Base-by-base conservation (phyloP, 2,329 filamentous ascomycete species). In the Aspergillus tamarii region DNA sequence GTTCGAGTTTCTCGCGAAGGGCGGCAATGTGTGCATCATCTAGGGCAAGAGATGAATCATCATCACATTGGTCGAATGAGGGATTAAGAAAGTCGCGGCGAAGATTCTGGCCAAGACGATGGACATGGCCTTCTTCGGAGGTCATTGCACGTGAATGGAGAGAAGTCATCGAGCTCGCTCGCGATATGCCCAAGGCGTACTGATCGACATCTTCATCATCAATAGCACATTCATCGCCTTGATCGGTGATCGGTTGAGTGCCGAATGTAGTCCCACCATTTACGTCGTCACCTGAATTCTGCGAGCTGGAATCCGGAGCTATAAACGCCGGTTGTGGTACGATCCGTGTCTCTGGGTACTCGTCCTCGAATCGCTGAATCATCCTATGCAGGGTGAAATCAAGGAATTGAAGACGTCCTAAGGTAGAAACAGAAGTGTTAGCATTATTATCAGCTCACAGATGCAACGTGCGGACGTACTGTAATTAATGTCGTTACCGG, bases 361-460 rank as follows among this genome's bases (percentile, higher is more conserved):
- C 94, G 75, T 96, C 91, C 77, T 98, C 95, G 75, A 98, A 99
- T 32, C 95, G 91, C 75, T 92, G 89, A 73, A 98, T 98, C 81
- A 98, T 97, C 69, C 91, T 90, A 72, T 93, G 86, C 11, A 99
- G 84, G 0, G 95, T 98, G 65, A 91, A 84, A 72, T 97, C 93
- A 34, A 99, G 86, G 85, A 97, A 97, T 50, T 90, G 83, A 23
- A 98, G 86, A 56, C 91, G 90, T 41, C 88, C 89, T 91, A 64
- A 21, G 19, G 52, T 39, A 50, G 32, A 19, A 61, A 50, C 16
- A 5, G 16, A 19, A 11, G 23, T 14, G 41, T 68, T 60, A 69
- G 54, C 41, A 50, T n/a, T 7, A 46, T 12, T 6, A 19, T 10
- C 9, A 19, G 48, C n/a, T 57, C 23, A 53, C 16, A 34, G 36